Percentiles rank a stretch among this genome's conserved stretches.
Conservation (phyloP, 441 rosid species). For the Rhodomyrtus psidioides region DNA sequence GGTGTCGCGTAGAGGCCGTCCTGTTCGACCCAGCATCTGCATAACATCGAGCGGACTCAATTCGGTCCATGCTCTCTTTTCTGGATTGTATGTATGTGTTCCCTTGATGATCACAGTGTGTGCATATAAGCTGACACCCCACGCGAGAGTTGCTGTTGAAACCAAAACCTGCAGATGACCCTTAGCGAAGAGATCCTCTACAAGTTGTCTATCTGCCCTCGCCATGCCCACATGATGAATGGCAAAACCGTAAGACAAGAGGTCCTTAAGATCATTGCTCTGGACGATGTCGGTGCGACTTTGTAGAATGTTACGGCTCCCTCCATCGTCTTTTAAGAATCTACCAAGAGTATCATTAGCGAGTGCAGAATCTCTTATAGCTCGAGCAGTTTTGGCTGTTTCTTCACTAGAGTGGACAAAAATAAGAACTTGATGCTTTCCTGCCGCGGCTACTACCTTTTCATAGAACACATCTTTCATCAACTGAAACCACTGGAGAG, state of each 20-base stretch:
- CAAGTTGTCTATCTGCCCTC: constrained; percentile 76
- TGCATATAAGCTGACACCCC: constrained; percentile 97
- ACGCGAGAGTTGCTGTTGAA: constrained; percentile 96
- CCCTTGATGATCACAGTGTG: constrained; percentile 91
- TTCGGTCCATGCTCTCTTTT: constrained; percentile 97
- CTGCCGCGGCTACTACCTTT: constrained; percentile 83
- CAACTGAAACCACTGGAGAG: constrained; percentile 91
- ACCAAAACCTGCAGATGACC: constrained; percentile 82
- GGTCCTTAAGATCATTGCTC: constrained; percentile 71
- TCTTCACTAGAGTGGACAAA: constrained; percentile 97
- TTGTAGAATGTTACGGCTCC: constrained; percentile 72
- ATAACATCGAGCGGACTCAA: constrained; percentile 88
- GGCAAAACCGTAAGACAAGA: constrained; percentile 93
- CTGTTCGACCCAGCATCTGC: constrained; percentile 99
- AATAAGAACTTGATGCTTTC: constrained; percentile 91
- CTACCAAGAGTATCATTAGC: constrained; percentile 75
- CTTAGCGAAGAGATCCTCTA: constrained; percentile 66
- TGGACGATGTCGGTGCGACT: constrained; percentile 64
- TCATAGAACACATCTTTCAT: constrained; percentile 95
- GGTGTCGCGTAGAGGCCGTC: constrained; percentile 89
- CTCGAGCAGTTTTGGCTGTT: constrained; percentile 84
- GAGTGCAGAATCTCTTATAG: constrained; percentile 75
- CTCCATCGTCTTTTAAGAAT: constrained; percentile 84
- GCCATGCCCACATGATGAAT: constrained; percentile 92
- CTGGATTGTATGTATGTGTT: constrained; percentile 88